Evolutionary conservation across 768 basidiomycete genomes (phyloP).

Genomic region (Lactarius vividus): DNA sequence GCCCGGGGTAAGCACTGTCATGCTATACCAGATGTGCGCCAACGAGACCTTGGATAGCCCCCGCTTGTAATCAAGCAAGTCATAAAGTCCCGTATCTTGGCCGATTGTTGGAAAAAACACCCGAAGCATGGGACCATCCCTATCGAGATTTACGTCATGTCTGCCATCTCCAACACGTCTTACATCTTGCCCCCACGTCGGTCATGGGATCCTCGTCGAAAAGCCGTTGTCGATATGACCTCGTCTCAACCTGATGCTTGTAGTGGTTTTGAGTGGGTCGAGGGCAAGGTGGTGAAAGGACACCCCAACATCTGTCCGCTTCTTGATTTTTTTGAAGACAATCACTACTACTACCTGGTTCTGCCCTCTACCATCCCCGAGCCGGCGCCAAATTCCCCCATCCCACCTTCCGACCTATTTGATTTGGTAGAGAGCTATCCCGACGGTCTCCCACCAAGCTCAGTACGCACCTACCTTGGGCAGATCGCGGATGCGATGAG

Average conservation of each 20-base stretch:
- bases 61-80: conserved; percentile 95
- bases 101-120: conserved; percentile 99
- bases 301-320: conserved; percentile 96
- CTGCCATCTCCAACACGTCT: conserved; percentile 76
- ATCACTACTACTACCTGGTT: conserved; percentile 93
- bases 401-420: conserved; percentile 81
- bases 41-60: conserved; percentile 51
- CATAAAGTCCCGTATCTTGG: conserved; percentile 96
- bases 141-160: conserved; percentile 96
- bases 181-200: conserved; percentile 76
- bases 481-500: conserved; percentile 89
- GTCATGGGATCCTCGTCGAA: conserved; percentile 80
- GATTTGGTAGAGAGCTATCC: conserved; percentile 92
- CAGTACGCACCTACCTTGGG: conserved; percentile 81
- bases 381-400: conserved; percentile 47
- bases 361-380: conserved; percentile 74
- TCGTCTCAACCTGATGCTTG: conserved; percentile 24
- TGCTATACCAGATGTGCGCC: conserved; percentile 7
- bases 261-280: conserved; percentile 54
- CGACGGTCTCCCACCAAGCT: conserved; percentile 71
- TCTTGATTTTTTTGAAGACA: conserved; percentile 96
- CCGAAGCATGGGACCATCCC: conserved; percentile 93
- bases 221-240: conserved; percentile 25
- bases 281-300: conserved; percentile 71
- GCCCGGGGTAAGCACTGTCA: conserved; percentile 65